A percentile compares a stretch with the other conserved stretches of the same genome.
Conservation (phyloP, 169 alveolate genomes). For the Eimeria sp. region DNA sequence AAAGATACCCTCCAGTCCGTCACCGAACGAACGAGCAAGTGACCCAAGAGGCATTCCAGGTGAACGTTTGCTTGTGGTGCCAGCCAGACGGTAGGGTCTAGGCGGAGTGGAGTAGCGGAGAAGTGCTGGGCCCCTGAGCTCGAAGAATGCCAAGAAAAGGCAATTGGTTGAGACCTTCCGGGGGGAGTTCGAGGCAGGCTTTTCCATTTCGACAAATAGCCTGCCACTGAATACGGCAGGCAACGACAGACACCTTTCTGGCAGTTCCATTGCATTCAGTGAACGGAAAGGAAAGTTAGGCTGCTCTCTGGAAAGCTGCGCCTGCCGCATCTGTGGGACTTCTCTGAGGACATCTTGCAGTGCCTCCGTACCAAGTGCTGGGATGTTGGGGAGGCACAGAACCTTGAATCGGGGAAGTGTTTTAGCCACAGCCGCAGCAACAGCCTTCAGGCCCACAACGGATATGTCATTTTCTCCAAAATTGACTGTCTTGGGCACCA, state of each 20-base stretch:
- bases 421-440: constrained; percentile 35
- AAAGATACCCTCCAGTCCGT: constrained; percentile 53
- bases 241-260: constrained; percentile 42
- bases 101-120: constrained; percentile 42
- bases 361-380: not conserved
- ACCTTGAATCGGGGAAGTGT: constrained; percentile 57
- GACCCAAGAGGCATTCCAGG: not conserved
- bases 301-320: constrained; percentile 40
- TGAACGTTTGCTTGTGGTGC: not conserved
- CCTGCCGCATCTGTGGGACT: constrained; percentile 56
- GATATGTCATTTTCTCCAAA: constrained; percentile 61
- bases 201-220: constrained; percentile 45
- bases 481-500: constrained; percentile 49
- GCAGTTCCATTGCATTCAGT: constrained; percentile 32
- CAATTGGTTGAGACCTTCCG: not conserved
- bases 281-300: constrained; percentile 41
- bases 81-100: not conserved
- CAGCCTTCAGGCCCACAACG: constrained; percentile 11
- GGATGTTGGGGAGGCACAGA: constrained; percentile 57
- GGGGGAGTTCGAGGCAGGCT: not conserved
- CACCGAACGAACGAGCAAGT: constrained; percentile 50
- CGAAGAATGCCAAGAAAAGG: constrained; percentile 25
- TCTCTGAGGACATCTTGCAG: not conserved
- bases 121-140: constrained; percentile 63
- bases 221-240: constrained; percentile 70